Conservation (phyloP, 306 rosid species). For the Glycine soja region DNA sequence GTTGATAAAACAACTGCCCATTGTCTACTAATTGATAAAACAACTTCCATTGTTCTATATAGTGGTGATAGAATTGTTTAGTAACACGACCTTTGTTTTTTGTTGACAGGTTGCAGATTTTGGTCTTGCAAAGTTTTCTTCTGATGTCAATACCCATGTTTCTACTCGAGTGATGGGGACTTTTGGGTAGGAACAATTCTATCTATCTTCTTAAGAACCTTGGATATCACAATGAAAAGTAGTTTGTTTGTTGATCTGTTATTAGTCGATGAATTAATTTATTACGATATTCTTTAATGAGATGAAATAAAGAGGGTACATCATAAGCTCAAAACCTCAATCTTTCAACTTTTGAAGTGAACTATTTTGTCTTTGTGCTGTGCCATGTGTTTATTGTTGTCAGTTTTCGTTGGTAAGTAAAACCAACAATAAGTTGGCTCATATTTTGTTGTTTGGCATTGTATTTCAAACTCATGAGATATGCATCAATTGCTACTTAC, state of each 20-base stretch:
- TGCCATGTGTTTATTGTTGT: conserved; percentile 4
- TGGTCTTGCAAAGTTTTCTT: conserved; percentile 89
- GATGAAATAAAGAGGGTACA: not conserved
- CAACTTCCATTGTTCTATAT: not conserved
- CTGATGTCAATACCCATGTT: conserved; percentile 88
- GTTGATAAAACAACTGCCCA: not conserved
- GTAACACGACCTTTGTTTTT: not conserved
- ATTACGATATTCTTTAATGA: not conserved
- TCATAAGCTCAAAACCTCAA: not conserved
- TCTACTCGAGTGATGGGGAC: conserved; percentile 99
- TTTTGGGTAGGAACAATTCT: conserved; percentile 75
- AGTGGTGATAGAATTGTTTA: conserved; percentile 4
- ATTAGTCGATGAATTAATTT: not conserved
- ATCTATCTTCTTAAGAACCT: conserved; percentile 35
- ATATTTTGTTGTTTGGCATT: conserved; percentile 10
- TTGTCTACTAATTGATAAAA: not conserved
- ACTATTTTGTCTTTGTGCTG: not conserved
- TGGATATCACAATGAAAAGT: conserved; percentile 1
- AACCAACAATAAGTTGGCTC: not conserved
- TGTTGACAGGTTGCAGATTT: conserved; percentile 89
- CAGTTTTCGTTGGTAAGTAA: not conserved
- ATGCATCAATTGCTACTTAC: conserved; percentile 42
- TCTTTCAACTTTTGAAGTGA: not conserved
- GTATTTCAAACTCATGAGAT: conserved; percentile 29
- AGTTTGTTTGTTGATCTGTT: conserved; percentile 10